Conservation (phyloP, 257 asterid genomes). For the Solanum appendiculatum region DNA sequence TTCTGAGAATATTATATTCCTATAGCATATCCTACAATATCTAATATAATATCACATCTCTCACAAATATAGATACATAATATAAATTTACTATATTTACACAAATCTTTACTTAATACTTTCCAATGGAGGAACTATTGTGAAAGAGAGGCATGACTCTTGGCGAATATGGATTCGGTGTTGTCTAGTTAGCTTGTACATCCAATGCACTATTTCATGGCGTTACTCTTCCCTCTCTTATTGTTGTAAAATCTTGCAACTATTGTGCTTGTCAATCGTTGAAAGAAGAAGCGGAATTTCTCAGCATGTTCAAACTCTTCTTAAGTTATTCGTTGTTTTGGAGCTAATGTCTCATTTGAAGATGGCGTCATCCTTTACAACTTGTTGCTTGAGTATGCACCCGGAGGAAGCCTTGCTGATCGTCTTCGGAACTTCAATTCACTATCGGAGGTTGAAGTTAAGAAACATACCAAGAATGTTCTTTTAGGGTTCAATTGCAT, state of each 20-base stretch:
- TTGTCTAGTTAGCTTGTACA: neutral
- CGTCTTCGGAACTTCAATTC: neutral
- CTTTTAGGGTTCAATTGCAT: neutral
- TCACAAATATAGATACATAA: too few relatives aligned
- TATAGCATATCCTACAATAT: too few relatives aligned
- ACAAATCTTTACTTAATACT: too few relatives aligned
- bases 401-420: neutral
- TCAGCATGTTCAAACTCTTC: neutral
- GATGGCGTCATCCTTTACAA: neutral
- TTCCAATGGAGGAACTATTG: too few relatives aligned
- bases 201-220: neutral
- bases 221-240: neutral
- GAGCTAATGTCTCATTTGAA: neutral
- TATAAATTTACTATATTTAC: too few relatives aligned
- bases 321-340: neutral
- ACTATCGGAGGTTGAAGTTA: neutral
- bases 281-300: neutral
- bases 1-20: too few relatives aligned
- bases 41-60: too few relatives aligned
- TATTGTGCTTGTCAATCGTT: neutral
- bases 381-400: neutral
- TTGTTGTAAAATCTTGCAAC: constrained; percentile 1
- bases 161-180: neutral
- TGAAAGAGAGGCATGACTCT: neutral
- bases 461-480: neutral